phyloP scores from a whole-genome alignment of 139 green algal species.

The Tetradesmus obliquus region DNA sequence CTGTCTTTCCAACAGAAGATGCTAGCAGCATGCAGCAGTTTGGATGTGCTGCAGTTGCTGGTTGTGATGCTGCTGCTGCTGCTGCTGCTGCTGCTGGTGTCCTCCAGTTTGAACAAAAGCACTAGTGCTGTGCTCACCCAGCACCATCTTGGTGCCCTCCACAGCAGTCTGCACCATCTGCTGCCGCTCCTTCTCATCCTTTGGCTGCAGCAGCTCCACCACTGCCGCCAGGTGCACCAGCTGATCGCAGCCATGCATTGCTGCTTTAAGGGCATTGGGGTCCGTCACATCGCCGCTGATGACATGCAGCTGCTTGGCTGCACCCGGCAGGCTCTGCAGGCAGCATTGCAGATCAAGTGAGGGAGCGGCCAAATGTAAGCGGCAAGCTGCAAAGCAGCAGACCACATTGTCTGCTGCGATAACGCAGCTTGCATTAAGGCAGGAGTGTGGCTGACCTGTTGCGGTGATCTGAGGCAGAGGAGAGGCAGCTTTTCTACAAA shows the following conservation, averaged over 20 bases:
- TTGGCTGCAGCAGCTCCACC: slow-evolving; percentile 14
- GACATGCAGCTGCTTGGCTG: not conserved
- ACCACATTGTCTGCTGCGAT: not conserved
- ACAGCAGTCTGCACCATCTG: slow-evolving; percentile 23
- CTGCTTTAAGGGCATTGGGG: not conserved
- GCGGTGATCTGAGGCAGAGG: too few species aligned
- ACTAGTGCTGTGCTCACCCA: slow-evolving; percentile 2
- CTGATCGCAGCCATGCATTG: slow-evolving; percentile 21
- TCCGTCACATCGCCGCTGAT: slow-evolving; percentile 14
- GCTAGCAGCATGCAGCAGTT: not conserved
- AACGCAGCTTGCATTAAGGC: not conserved
- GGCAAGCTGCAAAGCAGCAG: not conserved
- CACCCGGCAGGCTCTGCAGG: slow-evolving; percentile 22
- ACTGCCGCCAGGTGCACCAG: slow-evolving; percentile 38
- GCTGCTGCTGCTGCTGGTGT: not conserved
- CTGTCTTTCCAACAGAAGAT: not conserved
- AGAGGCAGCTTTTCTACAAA: too few species aligned
- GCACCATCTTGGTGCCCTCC: slow-evolving; percentile 21
- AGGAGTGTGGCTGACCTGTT: too few species aligned
- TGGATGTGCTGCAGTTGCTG: not conserved
- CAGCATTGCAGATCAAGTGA: not conserved
- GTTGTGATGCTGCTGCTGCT: not conserved
- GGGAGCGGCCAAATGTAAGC: not conserved
- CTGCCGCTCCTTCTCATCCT: slow-evolving; percentile 17
- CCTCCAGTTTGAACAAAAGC: not conserved